Evolutionary conservation across 2,329 filamentous ascomycete genomes (phyloP).

Genomic region (Bipolaris oryzae): DNA sequence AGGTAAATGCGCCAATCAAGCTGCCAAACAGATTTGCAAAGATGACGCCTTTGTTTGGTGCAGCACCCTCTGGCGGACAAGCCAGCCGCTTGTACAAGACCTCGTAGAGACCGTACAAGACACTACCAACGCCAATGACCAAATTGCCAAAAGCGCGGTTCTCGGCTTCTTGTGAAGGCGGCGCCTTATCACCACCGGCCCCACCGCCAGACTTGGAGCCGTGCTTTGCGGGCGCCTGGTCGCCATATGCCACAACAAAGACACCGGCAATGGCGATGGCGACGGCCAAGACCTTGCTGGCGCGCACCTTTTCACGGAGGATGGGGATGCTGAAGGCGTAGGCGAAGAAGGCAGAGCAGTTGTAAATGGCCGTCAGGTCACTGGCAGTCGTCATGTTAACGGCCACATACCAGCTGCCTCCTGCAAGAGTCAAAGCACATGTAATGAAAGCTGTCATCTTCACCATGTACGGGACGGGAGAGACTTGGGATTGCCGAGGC

Average conservation of each 20-base stretch:
- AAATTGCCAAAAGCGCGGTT: constrained; percentile 83
- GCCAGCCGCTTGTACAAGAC: constrained; percentile 93
- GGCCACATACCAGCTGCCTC: constrained; percentile 93
- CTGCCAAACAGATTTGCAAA: constrained; percentile 94
- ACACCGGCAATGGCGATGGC: constrained; percentile 87
- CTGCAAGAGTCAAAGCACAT: constrained; percentile 83
- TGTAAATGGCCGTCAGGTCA: constrained; percentile 97
- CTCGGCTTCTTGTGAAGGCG: constrained; percentile 60
- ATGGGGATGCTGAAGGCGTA: constrained; percentile 95
- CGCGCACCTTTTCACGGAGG: constrained; percentile 79
- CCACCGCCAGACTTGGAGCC: constrained; percentile 62
- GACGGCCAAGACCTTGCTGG: constrained; percentile 87
- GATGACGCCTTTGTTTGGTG: constrained; percentile 85
- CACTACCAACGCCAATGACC: constrained; percentile 86
- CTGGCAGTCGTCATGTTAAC: constrained; percentile 91
- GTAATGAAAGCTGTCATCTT: constrained; percentile 83
- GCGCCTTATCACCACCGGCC: constrained; percentile 56
- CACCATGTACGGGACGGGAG: constrained; percentile 74
- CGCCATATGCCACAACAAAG: constrained; percentile 93
- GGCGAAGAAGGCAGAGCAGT: constrained; percentile 98
- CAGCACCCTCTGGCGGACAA: constrained; percentile 88
- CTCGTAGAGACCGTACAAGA: constrained; percentile 96
- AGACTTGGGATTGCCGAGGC: constrained; percentile 51
- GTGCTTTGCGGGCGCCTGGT: constrained; percentile 62
- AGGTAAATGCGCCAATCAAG: constrained; percentile 83